A percentile compares a stretch with the other conserved stretches of the same genome.
Conservation (phyloP, 2,329 filamentous ascomycete species). For the Fusarium burgessii region DNA sequence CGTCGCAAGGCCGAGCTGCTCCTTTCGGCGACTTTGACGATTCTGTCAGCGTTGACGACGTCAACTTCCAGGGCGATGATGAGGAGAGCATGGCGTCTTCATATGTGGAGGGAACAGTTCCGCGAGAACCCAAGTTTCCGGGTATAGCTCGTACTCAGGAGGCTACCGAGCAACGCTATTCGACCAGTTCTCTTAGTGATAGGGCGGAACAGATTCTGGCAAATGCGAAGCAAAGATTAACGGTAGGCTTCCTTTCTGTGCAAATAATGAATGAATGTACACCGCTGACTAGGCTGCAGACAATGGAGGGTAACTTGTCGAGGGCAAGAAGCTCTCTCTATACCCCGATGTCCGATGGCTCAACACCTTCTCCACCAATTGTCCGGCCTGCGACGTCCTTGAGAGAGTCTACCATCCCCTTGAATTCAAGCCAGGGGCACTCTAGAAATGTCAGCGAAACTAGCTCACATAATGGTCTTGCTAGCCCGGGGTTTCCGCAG, state of each 20-base stretch:
- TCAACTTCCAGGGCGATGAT: slow-evolving; percentile 75
- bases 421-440: slow-evolving; percentile 44
- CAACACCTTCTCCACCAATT: slow-evolving; percentile 65
- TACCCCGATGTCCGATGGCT: slow-evolving; percentile 59
- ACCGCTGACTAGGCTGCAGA: slow-evolving; percentile 61
- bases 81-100: slow-evolving; percentile 74
- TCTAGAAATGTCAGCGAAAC: slow-evolving; percentile 52
- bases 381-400: slow-evolving; percentile 46
- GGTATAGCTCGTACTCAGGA: slow-evolving; percentile 31
- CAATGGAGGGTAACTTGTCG: slow-evolving; percentile 92
- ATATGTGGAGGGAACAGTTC: slow-evolving; percentile 61
- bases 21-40: slow-evolving; percentile 73
- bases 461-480: slow-evolving; percentile 44
- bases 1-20: slow-evolving; percentile 61
- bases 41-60: slow-evolving; percentile 70
- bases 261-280: background rate
- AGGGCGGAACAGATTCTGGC: slow-evolving; percentile 91
- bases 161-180: slow-evolving; percentile 68
- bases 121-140: slow-evolving; percentile 34
- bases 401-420: slow-evolving; percentile 34
- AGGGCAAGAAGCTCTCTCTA: slow-evolving; percentile 78
- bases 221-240: slow-evolving; percentile 90
- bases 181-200: slow-evolving; percentile 80
- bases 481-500: slow-evolving; percentile 55
- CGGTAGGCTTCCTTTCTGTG: slow-evolving; percentile 66